phyloP scores from a whole-genome alignment of 2,329 filamentous ascomycete genomes.

The Fragosphaeria purpurea region DNA sequence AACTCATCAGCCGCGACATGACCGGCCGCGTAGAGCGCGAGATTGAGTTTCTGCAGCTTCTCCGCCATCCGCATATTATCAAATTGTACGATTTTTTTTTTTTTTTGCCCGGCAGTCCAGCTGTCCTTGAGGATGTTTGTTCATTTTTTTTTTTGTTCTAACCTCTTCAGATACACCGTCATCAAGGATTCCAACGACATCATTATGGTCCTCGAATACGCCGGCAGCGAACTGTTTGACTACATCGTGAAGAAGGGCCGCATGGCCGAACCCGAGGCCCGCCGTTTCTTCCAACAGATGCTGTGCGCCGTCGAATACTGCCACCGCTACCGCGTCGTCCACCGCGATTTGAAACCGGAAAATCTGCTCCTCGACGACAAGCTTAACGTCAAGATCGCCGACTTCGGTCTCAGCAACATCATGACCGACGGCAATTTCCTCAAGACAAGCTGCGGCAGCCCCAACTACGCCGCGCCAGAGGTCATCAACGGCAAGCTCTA shows the following conservation, averaged over 20 bases:
- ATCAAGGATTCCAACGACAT: slow-evolving; percentile 93
- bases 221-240: slow-evolving; percentile 92
- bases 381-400: slow-evolving; percentile 97
- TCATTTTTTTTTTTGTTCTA: no score
- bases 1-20: slow-evolving; percentile 96
- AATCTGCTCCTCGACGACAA: slow-evolving; percentile 91
- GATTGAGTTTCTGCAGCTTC: slow-evolving; percentile 92
- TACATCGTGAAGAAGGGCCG: slow-evolving; percentile 93
- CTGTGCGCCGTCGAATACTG: slow-evolving; percentile 98
- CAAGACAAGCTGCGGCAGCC: slow-evolving; percentile 95
- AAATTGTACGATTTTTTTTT: slow-evolving; percentile 59
- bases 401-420: slow-evolving; percentile 97
- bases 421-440: slow-evolving; percentile 99
- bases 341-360: slow-evolving; percentile 94
- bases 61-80: slow-evolving; percentile 97
- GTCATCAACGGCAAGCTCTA: slow-evolving; percentile 98
- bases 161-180: slow-evolving; percentile 65
- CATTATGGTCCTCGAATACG: slow-evolving; percentile 98
- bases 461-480: slow-evolving; percentile 95
- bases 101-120: not conserved
- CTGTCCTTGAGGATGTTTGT: no score
- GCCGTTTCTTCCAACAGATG: slow-evolving; percentile 98
- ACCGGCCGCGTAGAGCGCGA: slow-evolving; percentile 93
- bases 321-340: slow-evolving; percentile 96
- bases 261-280: slow-evolving; percentile 84